Evolutionary conservation across 495 filamentous ascomycete species (phyloP), one percentile per base, ranked within the genome.

Genomic region (Pyronema domesticum): DNA sequence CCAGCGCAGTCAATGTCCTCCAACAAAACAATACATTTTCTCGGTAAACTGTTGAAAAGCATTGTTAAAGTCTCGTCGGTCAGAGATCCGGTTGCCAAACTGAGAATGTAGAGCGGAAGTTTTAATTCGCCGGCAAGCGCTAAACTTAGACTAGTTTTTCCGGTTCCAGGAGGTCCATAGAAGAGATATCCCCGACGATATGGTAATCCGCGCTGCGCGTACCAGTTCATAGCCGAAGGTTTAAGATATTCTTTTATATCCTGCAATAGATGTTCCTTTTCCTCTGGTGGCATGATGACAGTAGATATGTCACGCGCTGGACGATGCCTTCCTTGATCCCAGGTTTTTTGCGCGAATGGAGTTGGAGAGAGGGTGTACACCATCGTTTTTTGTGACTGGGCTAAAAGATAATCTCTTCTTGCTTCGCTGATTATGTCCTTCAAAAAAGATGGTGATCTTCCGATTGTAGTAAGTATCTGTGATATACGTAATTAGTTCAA

Each of bases 181-280:
- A 85, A 73, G 0, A 83, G 67, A 56, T 78, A 79, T 3, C 78
- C 80, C 51, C 79, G 68, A 1, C 79, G 72, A 60, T 84, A 86
- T 0, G 80, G 80, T 57, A 83, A 77, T 19, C 78, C 79, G 34
- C 79, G 75, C 60, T 81, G 79, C 3, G 80, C 74, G 60, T 94
- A 94, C 87, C 86, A 94, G 5, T 79, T 68, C 9, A 78, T 71
- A 2, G 83, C 91, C 1, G 74, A 67, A 0, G 86, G 86, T 58
- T 86, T 79, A 34, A 95, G 74, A 63, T 94, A 96, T 58, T 95
- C 87, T 59, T 85, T 82, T 60, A 94, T 82, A 63, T 96, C 91
- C 36, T 76, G 70, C 39, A 95, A 71, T 15, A 95, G 75, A 0
- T 71, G 74, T 35, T 80, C 65, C 70, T 95, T 96, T 58, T 84